phyloP scores from a whole-genome alignment of 2,329 filamentous ascomycete species.

The Rutstroemia sp. region DNA sequence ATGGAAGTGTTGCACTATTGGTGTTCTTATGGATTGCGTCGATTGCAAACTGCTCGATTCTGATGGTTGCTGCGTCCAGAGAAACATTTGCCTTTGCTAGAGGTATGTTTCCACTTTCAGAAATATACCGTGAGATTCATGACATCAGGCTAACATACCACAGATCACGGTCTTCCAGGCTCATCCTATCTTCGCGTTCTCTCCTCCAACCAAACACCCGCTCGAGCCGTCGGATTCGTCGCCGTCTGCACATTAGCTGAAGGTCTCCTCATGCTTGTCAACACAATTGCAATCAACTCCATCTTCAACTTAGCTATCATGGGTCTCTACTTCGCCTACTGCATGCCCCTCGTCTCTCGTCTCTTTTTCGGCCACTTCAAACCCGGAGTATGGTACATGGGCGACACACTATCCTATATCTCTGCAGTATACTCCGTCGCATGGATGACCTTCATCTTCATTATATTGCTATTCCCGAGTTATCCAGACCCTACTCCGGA shows the following conservation, averaged over 20 bases:
- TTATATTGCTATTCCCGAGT: slow-evolving; percentile 25
- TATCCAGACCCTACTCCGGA: slow-evolving; percentile 20
- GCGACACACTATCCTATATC: slow-evolving; percentile 22
- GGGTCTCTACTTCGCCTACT: slow-evolving; percentile 30
- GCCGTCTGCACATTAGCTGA: slow-evolving; percentile 23
- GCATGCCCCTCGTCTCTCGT: slow-evolving; percentile 28
- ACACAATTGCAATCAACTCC: slow-evolving; percentile 29
- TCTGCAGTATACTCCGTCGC: slow-evolving; percentile 23
- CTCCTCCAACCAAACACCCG: slow-evolving; percentile 25
- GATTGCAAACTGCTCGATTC: slow-evolving; percentile 29
- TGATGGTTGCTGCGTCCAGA: slow-evolving; percentile 28
- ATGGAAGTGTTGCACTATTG: slow-evolving; percentile 36
- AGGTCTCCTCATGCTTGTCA: slow-evolving; percentile 30
- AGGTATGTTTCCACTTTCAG: slow-evolving; percentile 15
- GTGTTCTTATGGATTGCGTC: slow-evolving; percentile 26
- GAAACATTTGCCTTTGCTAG: slow-evolving; percentile 28
- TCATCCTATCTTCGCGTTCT: slow-evolving; percentile 26
- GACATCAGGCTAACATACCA: background rate
- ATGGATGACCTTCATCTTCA: slow-evolving; percentile 30
- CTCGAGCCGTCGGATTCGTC: slow-evolving; percentile 26
- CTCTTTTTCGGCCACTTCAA: slow-evolving; percentile 25
- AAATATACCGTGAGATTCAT: background rate
- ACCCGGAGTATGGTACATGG: slow-evolving; percentile 29
- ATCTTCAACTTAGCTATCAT: slow-evolving; percentile 31
- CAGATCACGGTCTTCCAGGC: slow-evolving; percentile 28